These are phyloP conservation scores for Fraxinus excelsior DNA, from an alignment of 257 asterid species.

Conservation along the genomic window DNA sequence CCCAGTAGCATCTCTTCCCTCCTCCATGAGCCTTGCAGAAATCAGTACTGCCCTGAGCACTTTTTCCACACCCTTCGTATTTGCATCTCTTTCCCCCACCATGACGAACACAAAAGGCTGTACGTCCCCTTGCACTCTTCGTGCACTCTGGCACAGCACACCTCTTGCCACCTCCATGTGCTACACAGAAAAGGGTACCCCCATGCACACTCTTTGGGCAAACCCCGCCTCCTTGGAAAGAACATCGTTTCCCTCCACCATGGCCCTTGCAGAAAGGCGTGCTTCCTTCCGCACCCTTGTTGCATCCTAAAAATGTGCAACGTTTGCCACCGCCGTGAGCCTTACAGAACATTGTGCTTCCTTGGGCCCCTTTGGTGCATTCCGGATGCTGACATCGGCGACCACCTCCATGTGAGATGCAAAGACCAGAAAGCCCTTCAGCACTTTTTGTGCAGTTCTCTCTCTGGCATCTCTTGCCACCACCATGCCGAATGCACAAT, in stretches of 20 bases:
- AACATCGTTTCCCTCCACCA: conserved; percentile 93
- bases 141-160: conserved; percentile 79
- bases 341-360: conserved; percentile 86
- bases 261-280: conserved; percentile 92
- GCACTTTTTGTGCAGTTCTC: conserved; percentile 88
- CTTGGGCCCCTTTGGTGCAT: conserved; percentile 88
- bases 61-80: conserved; percentile 76
- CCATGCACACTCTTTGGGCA: conserved; percentile 98
- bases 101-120: conserved; percentile 86
- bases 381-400: conserved; percentile 73
- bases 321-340: conserved; percentile 97
- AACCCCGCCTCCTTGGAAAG: conserved; percentile 72
- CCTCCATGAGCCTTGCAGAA: conserved; percentile 98
- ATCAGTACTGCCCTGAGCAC: conserved; percentile 97
- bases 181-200: conserved; percentile 84
- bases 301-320: conserved; percentile 67
- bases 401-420: conserved; percentile 97
- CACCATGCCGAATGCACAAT: conserved; percentile 91
- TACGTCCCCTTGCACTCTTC: conserved; percentile 92
- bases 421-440: conserved; percentile 93
- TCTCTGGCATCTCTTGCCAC: conserved; percentile 90
- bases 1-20: conserved; percentile 92
- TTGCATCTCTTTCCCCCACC: conserved; percentile 97
- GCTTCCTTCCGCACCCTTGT: conserved; percentile 94
- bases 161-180: conserved; percentile 95